Percentiles rank a stretch among this genome's conserved stretches.
Conservation (phyloP, 1,139 yeast genomes). For the Spathaspora sp. region DNA sequence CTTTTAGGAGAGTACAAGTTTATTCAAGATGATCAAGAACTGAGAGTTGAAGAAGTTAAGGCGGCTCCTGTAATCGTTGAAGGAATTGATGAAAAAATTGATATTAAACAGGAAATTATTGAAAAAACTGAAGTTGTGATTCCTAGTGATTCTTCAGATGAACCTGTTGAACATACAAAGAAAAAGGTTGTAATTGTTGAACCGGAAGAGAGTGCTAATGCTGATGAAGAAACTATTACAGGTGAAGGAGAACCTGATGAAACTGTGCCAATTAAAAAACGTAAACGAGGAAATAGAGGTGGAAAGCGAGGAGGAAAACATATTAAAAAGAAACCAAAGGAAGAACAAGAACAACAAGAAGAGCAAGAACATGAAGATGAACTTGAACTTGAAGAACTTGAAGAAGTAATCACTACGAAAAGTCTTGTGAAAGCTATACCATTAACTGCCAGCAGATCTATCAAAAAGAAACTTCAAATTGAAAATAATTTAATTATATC, state of each 20-base stretch:
- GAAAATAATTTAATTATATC: slow-evolving; percentile 64
- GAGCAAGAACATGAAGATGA: slow-evolving; percentile 16
- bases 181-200: slow-evolving; percentile 33
- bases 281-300: slow-evolving; percentile 75
- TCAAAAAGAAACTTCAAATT: slow-evolving; percentile 37
- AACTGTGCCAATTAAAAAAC: slow-evolving; percentile 12
- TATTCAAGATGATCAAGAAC: slow-evolving; percentile 9
- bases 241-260: slow-evolving; percentile 7
- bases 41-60: slow-evolving; percentile 10
- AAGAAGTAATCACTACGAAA: slow-evolving; percentile 24
- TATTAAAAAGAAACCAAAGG: slow-evolving; percentile 35
- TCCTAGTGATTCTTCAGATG: slow-evolving; percentile 12
- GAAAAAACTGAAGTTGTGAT: slow-evolving; percentile 13
- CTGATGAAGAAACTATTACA: slow-evolving; percentile 12
- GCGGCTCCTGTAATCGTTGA: not conserved
- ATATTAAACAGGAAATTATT: slow-evolving; percentile 8
- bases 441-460: slow-evolving; percentile 17
- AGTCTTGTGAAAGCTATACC: slow-evolving; percentile 27
- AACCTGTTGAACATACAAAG: slow-evolving; percentile 2
- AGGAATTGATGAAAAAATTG: slow-evolving; percentile 10
- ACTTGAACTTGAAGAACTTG: slow-evolving; percentile 11
- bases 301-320: slow-evolving; percentile 62
- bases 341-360: too few species aligned
- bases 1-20: slow-evolving; percentile 16
- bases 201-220: too few species aligned